Evolutionary conservation across 1,284 basidiomycete genomes (phyloP).

Genomic region (Fomitopsis betulina): DNA sequence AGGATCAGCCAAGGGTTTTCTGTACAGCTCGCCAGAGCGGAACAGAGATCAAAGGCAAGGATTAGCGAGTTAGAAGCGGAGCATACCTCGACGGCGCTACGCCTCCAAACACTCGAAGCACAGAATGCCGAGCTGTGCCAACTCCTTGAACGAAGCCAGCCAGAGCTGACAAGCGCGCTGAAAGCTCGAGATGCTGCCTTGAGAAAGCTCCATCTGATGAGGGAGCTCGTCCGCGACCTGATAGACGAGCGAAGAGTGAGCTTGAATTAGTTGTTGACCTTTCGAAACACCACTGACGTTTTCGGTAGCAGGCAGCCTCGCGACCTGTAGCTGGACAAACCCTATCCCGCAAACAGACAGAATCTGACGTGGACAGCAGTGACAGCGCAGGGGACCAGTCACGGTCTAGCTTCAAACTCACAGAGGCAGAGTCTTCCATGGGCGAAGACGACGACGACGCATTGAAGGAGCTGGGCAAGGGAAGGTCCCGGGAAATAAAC

Average conservation of each 20-base stretch:
- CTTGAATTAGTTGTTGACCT: not conserved
- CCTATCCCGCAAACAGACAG: not conserved
- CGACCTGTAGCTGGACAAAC: not conserved
- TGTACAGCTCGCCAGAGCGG: not conserved
- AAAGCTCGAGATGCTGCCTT: constrained; percentile 16
- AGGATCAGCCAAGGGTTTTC: constrained; percentile 15
- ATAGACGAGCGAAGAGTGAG: constrained; percentile 11
- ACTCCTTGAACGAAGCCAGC: constrained; percentile 8
- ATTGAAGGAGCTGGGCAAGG: too few species aligned
- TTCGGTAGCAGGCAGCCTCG: not conserved
- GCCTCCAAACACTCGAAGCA: constrained; percentile 12
- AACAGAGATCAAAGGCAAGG: constrained; percentile 10
- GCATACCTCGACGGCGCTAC: constrained; percentile 5
- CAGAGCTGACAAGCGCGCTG: constrained; percentile 10
- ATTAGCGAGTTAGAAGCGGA: constrained; percentile 17
- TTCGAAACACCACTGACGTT: not conserved
- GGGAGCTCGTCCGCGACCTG: constrained; percentile 14
- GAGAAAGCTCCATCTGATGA: constrained; percentile 16
- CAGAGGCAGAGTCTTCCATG: not conserved
- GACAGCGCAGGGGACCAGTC: not conserved
- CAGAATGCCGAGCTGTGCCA: constrained; percentile 18
- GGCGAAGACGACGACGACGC: not conserved
- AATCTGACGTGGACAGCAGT: not conserved
- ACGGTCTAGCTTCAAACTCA: not conserved
- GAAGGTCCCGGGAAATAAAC: not conserved